A percentile compares a stretch with the other conserved stretches of the same genome.
phyloP scores from a whole-genome alignment of 139 green algal genomes.

The Limnomonas spitsbergensis region DNA sequence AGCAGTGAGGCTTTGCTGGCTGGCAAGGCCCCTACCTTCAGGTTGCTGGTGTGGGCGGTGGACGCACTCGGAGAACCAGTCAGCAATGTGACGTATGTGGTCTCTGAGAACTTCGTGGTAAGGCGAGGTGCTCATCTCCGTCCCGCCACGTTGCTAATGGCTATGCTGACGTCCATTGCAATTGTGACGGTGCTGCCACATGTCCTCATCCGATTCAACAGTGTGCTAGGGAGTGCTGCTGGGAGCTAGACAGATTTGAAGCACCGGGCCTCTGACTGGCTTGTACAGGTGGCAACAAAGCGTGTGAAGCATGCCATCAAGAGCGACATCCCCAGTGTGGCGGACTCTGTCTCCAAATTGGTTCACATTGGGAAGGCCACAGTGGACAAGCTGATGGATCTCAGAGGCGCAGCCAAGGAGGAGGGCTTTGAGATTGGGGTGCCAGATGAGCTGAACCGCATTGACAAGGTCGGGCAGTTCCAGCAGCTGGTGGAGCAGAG shows the following conservation, averaged over 20 bases:
- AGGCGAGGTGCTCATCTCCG: too few species aligned
- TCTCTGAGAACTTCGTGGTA: conserved; percentile 60
- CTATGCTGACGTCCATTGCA: too few species aligned
- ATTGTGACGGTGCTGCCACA: too few species aligned
- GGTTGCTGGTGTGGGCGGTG: conserved; percentile 61
- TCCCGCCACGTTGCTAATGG: too few species aligned
- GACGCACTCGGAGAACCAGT: conserved; percentile 40
- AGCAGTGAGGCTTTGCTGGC: conserved; percentile 56
- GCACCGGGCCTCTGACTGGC: too few species aligned
- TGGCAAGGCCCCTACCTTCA: conserved; percentile 62
- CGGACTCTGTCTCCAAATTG: conserved; percentile 57
- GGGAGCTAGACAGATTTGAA: too few species aligned
- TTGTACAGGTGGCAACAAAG: conserved; percentile 57
- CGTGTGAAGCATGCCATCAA: conserved; percentile 67
- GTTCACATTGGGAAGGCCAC: conserved; percentile 55
- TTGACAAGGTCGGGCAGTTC: conserved; percentile 56
- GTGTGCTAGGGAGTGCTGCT: too few species aligned
- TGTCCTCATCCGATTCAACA: too few species aligned
- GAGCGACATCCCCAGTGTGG: conserved; percentile 52
- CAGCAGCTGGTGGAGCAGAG: conserved; percentile 55
- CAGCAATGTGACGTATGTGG: conserved; percentile 53
- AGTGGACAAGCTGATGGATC: conserved; percentile 15
- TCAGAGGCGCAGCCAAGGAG: conserved; percentile 3
- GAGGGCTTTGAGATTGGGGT: conserved; percentile 21
- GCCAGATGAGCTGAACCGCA: conserved; percentile 12